Conservation (phyloP, 805 yeast genomes). For the Saccharomyces jurei region DNA sequence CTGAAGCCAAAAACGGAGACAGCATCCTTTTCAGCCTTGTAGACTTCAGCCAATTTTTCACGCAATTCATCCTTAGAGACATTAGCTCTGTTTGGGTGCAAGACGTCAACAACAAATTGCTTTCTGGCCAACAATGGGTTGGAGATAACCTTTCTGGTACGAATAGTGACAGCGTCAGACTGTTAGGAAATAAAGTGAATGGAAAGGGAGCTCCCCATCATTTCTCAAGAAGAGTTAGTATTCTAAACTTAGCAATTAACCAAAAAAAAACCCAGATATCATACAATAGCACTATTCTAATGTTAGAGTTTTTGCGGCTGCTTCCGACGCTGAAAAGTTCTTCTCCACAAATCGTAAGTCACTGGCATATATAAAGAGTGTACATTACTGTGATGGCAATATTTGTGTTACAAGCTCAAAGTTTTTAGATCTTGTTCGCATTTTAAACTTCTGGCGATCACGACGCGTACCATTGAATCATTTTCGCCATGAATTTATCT, state of each 20-base stretch:
- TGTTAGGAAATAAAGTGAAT: conserved; percentile 21
- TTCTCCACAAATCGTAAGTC: not conserved
- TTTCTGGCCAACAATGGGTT: conserved; percentile 98
- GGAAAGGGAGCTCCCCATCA: conserved; percentile 1
- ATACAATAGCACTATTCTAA: not conserved
- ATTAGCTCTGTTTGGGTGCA: conserved; percentile 97
- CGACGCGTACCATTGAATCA: not conserved
- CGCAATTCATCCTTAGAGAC: conserved; percentile 97
- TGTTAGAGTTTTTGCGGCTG: not conserved
- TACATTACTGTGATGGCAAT: not conserved
- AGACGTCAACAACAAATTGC: conserved; percentile 96
- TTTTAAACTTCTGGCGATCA: not conserved
- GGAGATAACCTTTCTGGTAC: conserved; percentile 95
- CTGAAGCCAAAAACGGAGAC: conserved; percentile 96
- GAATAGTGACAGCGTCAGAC: conserved; percentile 98
- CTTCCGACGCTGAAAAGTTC: not conserved
- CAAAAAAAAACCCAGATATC: not conserved
- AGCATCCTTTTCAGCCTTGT: conserved; percentile 84
- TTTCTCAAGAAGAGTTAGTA: not conserved
- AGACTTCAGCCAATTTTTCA: conserved; percentile 74
- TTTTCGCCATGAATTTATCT: too few species aligned
- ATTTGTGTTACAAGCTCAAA: not conserved
- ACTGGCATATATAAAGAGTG: not conserved
- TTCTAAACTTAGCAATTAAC: not conserved
- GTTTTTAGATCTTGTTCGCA: too few species aligned